phyloP scores from a whole-genome alignment of 1,284 basidiomycete species.

The Agaricales sp. region DNA sequence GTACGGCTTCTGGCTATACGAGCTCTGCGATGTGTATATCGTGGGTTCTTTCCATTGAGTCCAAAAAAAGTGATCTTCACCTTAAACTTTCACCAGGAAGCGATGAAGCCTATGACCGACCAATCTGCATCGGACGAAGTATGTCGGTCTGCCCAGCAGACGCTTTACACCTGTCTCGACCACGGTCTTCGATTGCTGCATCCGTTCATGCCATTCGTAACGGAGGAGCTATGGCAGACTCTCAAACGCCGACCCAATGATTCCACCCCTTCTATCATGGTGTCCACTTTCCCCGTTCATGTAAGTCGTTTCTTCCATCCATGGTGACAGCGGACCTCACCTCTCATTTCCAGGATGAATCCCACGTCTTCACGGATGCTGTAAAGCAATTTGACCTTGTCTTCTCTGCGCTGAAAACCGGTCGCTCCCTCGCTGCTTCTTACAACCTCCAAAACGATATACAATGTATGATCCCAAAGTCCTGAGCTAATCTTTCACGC shows the following conservation, averaged over 20 bases:
- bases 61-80: neutral
- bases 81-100: conserved; percentile 50
- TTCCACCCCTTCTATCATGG: conserved; percentile 79
- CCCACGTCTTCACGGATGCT: conserved; percentile 64
- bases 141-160: conserved; percentile 86
- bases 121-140: conserved; percentile 52
- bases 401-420: conserved; percentile 70
- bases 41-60: conserved; percentile 32
- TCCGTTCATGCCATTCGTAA: conserved; percentile 99
- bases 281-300: conserved; percentile 73
- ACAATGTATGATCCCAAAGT: conserved; percentile 43
- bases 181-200: conserved; percentile 85
- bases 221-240: conserved; percentile 98
- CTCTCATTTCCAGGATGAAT: conserved; percentile 34
- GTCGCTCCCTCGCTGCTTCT: conserved; percentile 82
- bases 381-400: conserved; percentile 83
- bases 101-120: conserved; percentile 95
- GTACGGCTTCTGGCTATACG: conserved; percentile 97
- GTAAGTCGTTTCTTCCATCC: conserved; percentile 33
- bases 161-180: conserved; percentile 92
- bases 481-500: neutral
- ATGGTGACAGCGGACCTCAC: neutral
- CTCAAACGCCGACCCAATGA: conserved; percentile 82
- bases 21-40: conserved; percentile 98
- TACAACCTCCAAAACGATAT: conserved; percentile 89